Evolutionary conservation across 805 yeast genomes (phyloP).

Genomic region (Cyberlindnera maritima): DNA sequence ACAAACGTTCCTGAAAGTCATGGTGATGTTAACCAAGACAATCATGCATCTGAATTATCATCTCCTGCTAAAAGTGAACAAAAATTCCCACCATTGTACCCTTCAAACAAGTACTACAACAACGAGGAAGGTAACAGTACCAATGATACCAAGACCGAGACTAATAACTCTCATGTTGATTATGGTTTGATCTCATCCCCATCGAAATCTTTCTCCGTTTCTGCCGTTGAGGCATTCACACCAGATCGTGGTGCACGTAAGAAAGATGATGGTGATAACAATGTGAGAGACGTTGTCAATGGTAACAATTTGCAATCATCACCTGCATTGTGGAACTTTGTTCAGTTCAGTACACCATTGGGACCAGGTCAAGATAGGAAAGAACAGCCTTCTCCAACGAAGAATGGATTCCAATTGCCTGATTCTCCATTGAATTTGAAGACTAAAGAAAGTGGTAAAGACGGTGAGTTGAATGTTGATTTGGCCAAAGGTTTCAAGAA

Average conservation of each 20-base stretch:
- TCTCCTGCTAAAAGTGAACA: constrained; percentile 19
- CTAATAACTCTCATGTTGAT: constrained; percentile 18
- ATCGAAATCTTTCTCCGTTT: constrained; percentile 42
- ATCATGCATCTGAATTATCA: constrained; percentile 11
- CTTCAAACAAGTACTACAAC: constrained; percentile 5
- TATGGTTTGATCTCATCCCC: constrained; percentile 32
- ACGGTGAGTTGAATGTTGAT: constrained; percentile 47
- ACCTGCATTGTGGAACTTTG: constrained; percentile 93
- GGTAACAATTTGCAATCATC: constrained; percentile 40
- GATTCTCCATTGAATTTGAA: constrained; percentile 25
- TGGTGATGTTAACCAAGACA: constrained; percentile 20
- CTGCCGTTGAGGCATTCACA: constrained; percentile 61
- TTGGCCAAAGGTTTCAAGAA: constrained; percentile 44
- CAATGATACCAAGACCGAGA: constrained; percentile 12
- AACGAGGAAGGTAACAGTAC: constrained; percentile 10
- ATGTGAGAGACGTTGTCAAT: constrained; percentile 7
- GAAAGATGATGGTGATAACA: constrained; percentile 23
- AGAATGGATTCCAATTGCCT: constrained; percentile 18
- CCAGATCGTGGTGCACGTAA: constrained; percentile 51
- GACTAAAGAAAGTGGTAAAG: constrained; percentile 24
- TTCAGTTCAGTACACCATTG: constrained; percentile 60
- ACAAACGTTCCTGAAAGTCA: constrained; percentile 19
- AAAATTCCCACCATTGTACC: constrained; percentile 1
- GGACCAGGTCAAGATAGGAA: constrained; percentile 24
- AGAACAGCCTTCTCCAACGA: constrained; percentile 20